These are phyloP conservation scores for Hygrocybe coccinea DNA, from an alignment of 768 basidiomycete genomes.

Conservation along the genomic window DNA sequence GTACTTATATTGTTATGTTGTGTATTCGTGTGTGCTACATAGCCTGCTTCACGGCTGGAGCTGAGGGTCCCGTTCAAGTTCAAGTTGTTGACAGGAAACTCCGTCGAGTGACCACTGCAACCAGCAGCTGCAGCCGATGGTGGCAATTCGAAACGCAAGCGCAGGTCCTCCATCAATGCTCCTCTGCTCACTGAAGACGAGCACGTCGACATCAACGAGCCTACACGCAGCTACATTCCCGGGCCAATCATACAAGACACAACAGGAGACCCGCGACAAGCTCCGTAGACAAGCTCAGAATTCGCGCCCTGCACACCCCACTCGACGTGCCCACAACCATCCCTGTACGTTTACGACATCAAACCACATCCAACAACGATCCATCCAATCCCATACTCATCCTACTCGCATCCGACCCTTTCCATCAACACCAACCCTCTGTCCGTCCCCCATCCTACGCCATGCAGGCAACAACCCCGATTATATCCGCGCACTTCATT, in stretches of 20 bases:
- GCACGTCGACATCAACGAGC: conserved; percentile 48
- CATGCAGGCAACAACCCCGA: conserved; percentile 56
- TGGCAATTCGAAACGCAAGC: conserved; percentile 27
- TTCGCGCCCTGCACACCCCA: conserved; percentile 48
- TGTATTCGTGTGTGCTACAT: too few species aligned
- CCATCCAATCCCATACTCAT: conserved; percentile 25
- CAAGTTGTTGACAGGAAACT: too few species aligned
- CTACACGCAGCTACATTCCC: conserved; percentile 42
- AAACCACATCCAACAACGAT: conserved; percentile 8
- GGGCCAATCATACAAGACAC: conserved; percentile 44
- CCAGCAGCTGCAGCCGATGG: too few species aligned
- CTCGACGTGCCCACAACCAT: conserved; percentile 15
- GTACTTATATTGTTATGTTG: too few species aligned
- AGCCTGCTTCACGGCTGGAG: too few species aligned
- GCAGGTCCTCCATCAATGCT: conserved; percentile 20
- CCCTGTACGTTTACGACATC: too few species aligned
- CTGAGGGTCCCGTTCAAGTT: too few species aligned
- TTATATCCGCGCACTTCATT: conserved; percentile 53
- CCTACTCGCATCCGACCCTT: conserved; percentile 30
- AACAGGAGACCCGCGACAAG: conserved; percentile 41
- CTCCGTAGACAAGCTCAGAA: conserved; percentile 57
- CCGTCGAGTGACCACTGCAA: too few species aligned
- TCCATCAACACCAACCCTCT: conserved; percentile 34
- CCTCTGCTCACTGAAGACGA: conserved; percentile 36
- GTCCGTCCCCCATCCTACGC: conserved; percentile 57